These are phyloP conservation scores for Vitis hybrid DNA, from an alignment of 177 flowering plant genomes.

Conservation along the genomic window DNA sequence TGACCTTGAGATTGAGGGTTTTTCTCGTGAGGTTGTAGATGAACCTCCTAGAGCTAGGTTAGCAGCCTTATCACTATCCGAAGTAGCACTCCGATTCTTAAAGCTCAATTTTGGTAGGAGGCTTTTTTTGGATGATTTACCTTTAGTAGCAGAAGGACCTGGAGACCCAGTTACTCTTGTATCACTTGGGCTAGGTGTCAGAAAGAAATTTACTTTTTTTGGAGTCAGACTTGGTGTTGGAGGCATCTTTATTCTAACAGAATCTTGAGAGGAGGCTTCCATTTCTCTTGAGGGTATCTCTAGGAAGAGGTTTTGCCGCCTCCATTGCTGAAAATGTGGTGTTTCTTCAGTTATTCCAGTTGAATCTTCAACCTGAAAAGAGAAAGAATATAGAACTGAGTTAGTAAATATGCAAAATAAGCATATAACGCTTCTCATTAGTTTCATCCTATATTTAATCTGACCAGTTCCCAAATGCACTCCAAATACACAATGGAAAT, in stretches of 20 bases:
- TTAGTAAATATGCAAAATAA: background rate
- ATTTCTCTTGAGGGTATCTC: constrained; percentile 50
- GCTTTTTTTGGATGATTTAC: constrained; percentile 39
- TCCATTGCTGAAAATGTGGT: constrained; percentile 33
- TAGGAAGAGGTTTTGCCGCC: constrained; percentile 47
- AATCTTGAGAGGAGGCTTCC: constrained; percentile 31
- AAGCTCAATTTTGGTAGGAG: constrained; percentile 54
- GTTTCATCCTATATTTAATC: background rate
- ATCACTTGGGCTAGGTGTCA: constrained; percentile 35
- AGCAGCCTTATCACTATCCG: constrained; percentile 40
- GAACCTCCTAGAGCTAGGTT: constrained; percentile 24
- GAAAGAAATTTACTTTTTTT: constrained; percentile 53
- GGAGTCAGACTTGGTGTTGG: constrained; percentile 57
- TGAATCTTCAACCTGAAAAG: constrained; percentile 31
- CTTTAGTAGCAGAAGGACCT: constrained; percentile 39
- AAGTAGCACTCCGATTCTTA: constrained; percentile 29
- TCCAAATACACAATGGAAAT: too few relatives aligned
- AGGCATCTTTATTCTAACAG: constrained; percentile 49
- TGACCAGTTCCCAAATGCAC: background rate
- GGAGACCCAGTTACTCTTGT: constrained; percentile 32
- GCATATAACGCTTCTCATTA: background rate
- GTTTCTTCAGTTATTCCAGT: constrained; percentile 28
- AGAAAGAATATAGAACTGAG: background rate
- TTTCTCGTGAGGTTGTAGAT: constrained; percentile 27
- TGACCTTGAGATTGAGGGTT: constrained; percentile 46